Conservation (phyloP, 805 yeast species). For the Geotrichum ghanense region DNA sequence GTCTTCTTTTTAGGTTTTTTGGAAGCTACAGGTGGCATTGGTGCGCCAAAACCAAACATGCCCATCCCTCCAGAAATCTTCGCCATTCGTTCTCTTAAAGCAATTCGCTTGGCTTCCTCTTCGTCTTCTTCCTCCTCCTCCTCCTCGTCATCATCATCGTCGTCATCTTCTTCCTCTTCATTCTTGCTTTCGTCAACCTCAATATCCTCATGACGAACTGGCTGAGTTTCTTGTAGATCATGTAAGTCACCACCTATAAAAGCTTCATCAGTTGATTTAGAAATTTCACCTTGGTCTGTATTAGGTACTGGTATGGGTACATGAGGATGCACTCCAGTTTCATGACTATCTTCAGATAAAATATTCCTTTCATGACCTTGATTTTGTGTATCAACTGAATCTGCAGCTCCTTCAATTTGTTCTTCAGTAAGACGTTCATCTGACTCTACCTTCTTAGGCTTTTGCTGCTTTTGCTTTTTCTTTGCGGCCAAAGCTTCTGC, state of each 20-base stretch:
- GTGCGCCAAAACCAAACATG: background rate
- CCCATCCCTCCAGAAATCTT: constrained; percentile 60
- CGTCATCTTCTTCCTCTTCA: constrained; percentile 18
- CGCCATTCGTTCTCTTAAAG: constrained; percentile 91
- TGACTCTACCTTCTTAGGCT: constrained; percentile 2
- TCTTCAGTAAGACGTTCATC: constrained; percentile 1
- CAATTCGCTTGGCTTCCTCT: constrained; percentile 51
- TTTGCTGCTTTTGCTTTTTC: constrained; percentile 30
- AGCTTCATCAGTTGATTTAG: background rate
- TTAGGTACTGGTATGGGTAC: no score
- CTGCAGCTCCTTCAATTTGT: constrained; percentile 9
- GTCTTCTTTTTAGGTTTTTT: background rate
- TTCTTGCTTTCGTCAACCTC: constrained; percentile 10
- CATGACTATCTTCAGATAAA: background rate
- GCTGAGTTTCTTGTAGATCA: background rate
- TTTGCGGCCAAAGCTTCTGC: constrained; percentile 42
- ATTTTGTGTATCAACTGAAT: background rate
- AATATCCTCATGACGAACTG: background rate
- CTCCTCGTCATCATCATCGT: constrained; percentile 22
- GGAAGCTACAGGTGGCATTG: constrained; percentile 1
- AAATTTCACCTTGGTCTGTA: no score
- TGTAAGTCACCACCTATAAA: background rate
- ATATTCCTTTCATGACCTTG: background rate
- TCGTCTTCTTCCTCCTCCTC: constrained; percentile 31
- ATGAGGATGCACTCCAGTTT: no score